Base-by-base conservation (phyloP, 352 stramenopile genomes). In the Pythium coloratum region DNA sequence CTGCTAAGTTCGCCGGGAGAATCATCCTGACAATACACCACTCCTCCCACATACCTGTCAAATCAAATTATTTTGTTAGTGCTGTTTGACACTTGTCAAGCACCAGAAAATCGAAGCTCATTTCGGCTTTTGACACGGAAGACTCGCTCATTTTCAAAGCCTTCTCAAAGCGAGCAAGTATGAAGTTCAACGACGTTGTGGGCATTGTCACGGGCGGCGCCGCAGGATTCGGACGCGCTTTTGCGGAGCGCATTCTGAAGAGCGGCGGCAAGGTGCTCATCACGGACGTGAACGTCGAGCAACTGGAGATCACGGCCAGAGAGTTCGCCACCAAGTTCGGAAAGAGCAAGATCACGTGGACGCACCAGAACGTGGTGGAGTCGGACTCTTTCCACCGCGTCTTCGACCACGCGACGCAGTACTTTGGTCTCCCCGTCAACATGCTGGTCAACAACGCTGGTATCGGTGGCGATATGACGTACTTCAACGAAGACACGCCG, bases 361-460 rank as follows among this genome's bases (percentile, higher is more conserved):
- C 78, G 60, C 73, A 76, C 57, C 86, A 95, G 72, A 81, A 93
- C 62, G 84, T 94, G 38, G 83, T 78, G 30, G 82, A 93, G 49
- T 66, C 76, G 40, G 73, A 80, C 55, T 86, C 75, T 55, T 95
- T 95, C 75, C 64, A 79, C 50, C 73, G 67, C 7, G 72, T 72
- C 9, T 94, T 92, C 51, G 81, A 85, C n/a, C 81, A 79, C 54
- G 82, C 82, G 54, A 65, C 51, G 63, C 74, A 77, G 63, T 88
- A 82, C 64, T 93, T 95, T 62, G 74, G 80, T 20, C 53, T 51
- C 32, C 76, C 73, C 0, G 76, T 92, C 7, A 94, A 94, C 68
- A 47, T 92, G 47, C 77, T 94, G 33, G 84, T 86, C 6, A 94
- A 94, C 74, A 94, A 94, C 66, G 86, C 86, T 3, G 86, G 86